Evolutionary conservation across 306 rosid species (phyloP).

Genomic region (Astragalus glycyphyllos): DNA sequence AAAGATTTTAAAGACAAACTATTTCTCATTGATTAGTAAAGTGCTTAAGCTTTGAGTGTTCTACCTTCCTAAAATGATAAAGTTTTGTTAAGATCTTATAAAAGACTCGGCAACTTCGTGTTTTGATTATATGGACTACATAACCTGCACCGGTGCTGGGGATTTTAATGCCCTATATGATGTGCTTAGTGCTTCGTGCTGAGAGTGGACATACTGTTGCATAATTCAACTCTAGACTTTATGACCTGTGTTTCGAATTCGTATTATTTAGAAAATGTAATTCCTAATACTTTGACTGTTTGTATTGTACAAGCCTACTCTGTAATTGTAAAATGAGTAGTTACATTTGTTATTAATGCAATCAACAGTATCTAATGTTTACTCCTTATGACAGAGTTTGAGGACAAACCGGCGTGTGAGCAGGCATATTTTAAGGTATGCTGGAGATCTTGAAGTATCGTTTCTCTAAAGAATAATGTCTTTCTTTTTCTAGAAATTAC

Average conservation of each 20-base stretch:
- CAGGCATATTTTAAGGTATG: slow-evolving; percentile 94
- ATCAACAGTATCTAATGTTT: slow-evolving; percentile 43
- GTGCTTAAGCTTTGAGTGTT: no score
- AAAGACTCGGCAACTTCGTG: no score
- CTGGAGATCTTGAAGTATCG: slow-evolving; percentile 25
- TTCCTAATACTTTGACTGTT: slow-evolving; percentile 25
- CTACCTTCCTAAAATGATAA: no score
- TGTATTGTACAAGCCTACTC: slow-evolving; percentile 28
- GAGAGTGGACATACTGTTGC: no score
- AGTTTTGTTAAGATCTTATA: no score
- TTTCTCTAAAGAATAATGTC: slow-evolving; percentile 7
- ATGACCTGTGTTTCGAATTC: background rate
- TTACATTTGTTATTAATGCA: slow-evolving; percentile 24
- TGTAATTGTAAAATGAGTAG: slow-evolving; percentile 27
- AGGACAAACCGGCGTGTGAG: slow-evolving; percentile 73
- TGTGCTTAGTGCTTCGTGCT: no score
- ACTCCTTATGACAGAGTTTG: slow-evolving; percentile 70
- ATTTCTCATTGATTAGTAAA: no score
- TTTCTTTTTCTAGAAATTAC: background rate
- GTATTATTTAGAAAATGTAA: slow-evolving; percentile 5
- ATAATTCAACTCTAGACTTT: no score
- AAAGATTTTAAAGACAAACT: no score
- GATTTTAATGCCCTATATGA: no score
- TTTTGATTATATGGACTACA: no score
- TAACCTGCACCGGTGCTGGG: no score